Evolutionary conservation across 2,329 filamentous ascomycete species (phyloP).

Genomic region (Ascochyta lentis): DNA sequence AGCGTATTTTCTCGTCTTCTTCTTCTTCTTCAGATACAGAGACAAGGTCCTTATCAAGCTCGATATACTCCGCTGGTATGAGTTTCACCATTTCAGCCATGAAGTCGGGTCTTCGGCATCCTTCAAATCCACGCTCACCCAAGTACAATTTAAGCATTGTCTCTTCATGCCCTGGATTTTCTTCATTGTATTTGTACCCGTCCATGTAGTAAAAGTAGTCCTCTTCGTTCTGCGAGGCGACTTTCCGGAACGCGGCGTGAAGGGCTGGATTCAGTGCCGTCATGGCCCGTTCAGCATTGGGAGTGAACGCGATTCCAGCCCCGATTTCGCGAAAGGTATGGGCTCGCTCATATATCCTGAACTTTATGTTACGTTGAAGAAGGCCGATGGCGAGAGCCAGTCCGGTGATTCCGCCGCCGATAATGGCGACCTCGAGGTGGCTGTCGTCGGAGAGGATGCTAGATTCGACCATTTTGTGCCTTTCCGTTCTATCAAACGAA

Average conservation of each 20-base stretch:
- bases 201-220: slow-evolving; percentile 17
- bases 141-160: slow-evolving; percentile 21
- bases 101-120: slow-evolving; percentile 19
- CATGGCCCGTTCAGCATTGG: slow-evolving; percentile 60
- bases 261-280: slow-evolving; percentile 53
- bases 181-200: slow-evolving; percentile 5
- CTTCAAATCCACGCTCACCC: slow-evolving; percentile 23
- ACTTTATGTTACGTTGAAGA: slow-evolving; percentile 14
- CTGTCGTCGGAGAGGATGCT: not conserved
- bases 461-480: too few relatives aligned
- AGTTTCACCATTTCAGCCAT: slow-evolving; percentile 14
- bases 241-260: slow-evolving; percentile 42
- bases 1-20: slow-evolving; percentile 15
- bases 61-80: slow-evolving; percentile 11
- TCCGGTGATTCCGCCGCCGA: slow-evolving; percentile 31
- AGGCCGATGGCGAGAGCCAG: slow-evolving; percentile 23
- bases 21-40: slow-evolving; percentile 12
- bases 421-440: slow-evolving; percentile 20
- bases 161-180: slow-evolving; percentile 15
- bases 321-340: slow-evolving; percentile 25
- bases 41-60: slow-evolving; percentile 19
- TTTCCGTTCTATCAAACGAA: too few relatives aligned
- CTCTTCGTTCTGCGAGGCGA: slow-evolving; percentile 39
- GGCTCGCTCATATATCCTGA: slow-evolving; percentile 27
- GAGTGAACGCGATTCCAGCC: slow-evolving; percentile 43